Evolutionary conservation across 2,329 filamentous ascomycete genomes (phyloP), one percentile per base, ranked within the genome.

Genomic region (Myriosclerotinia duriaeana): DNA sequence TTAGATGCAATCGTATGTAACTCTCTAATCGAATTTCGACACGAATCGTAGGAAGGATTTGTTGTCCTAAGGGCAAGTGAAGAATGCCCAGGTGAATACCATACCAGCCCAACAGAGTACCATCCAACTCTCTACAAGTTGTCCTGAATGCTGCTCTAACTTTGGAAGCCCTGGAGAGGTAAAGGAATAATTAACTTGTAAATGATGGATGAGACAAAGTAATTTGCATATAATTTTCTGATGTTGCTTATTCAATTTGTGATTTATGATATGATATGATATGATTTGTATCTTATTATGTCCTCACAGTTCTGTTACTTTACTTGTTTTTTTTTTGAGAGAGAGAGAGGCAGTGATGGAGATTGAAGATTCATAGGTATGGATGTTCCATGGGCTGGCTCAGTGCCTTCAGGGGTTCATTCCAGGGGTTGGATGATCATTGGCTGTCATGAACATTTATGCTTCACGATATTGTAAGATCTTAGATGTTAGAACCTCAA

Each of bases 401-500:
- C 56, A 48, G 56, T 20, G 56, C 42, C 40, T 36, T 17, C 56
- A 60, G 56, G 56, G 44, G 30, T 38, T 48, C 48, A 17, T 61
- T 50, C 26, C 53, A 59, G 34, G 44, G 53, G 20, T 22, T n/a
- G 63, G 54, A 5, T 20, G 14, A 59, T 52, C 53, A 65, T 65
- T 65, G 63, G 63, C 42, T 59, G 44, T 40, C 38, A 26, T 64
- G 30, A 48, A 44, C 62, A 48, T 34, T 34, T 6, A 34, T 34
- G 26, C 26, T 64, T 56, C 53, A 46, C 62, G 62, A 64, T 64
- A 50, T 64, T 52, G 44, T 38, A n/a, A 64, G 40, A 58, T 64
- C 46, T 30, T 64, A 48, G 40, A 26, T n/a, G 15, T 42, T 53
- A 22, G 59, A 62, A n/a, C 48, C 1, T 52, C 46, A 44, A 53